These are phyloP conservation scores for Pelargonium fulgidum DNA, from an alignment of 441 rosid genomes.

Conservation along the genomic window DNA sequence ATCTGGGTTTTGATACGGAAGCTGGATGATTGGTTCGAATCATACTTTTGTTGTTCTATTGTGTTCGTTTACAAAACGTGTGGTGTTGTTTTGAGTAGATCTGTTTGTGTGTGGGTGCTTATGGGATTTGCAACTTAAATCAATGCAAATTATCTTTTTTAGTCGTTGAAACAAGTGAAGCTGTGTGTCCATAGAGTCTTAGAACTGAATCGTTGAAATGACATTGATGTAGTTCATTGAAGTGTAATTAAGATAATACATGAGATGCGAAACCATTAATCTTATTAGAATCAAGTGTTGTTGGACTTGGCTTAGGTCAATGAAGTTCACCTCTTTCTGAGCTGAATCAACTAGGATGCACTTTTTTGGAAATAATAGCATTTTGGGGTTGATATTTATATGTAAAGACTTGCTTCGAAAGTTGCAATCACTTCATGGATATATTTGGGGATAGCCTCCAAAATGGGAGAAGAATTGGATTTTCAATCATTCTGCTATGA, in stretches of 20 bases:
- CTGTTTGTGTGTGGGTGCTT: background rate
- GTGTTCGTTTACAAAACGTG: background rate
- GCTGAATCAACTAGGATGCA: constrained; percentile 3
- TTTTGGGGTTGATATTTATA: too few species aligned
- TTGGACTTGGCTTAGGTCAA: background rate
- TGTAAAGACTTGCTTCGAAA: too few species aligned
- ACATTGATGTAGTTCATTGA: background rate
- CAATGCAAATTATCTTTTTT: background rate
- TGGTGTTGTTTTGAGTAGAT: background rate
- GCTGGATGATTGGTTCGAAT: background rate
- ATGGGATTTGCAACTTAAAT: background rate
- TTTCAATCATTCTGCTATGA: too few species aligned
- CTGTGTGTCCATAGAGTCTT: background rate
- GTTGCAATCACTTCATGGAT: too few species aligned
- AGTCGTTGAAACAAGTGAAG: background rate
- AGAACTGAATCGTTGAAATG: constrained; percentile 1
- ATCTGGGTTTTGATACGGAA: background rate
- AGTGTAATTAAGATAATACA: background rate
- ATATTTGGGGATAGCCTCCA: too few species aligned
- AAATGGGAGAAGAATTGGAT: too few species aligned
- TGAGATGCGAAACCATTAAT: background rate
- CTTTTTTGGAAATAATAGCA: background rate
- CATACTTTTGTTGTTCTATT: background rate
- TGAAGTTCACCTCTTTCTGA: background rate
- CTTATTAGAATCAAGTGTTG: background rate